These are phyloP conservation scores for Rhynchosporium secalis DNA, from an alignment of 2,329 filamentous ascomycete genomes.

Conservation along the genomic window DNA sequence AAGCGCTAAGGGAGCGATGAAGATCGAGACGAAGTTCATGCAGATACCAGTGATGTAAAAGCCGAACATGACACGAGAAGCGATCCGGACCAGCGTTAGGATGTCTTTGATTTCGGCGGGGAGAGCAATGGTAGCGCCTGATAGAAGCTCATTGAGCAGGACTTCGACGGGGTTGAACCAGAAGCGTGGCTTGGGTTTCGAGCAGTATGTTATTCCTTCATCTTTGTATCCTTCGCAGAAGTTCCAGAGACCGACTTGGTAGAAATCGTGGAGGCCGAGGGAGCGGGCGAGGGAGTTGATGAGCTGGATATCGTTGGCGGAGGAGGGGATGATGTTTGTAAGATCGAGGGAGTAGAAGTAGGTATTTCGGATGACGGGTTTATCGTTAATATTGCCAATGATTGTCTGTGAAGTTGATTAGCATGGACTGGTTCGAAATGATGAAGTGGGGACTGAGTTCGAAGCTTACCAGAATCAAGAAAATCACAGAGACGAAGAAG, in stretches of 20 bases:
- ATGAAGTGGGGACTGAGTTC: conserved; percentile 2
- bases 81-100: conserved; percentile 70
- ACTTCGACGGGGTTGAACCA: conserved; percentile 92
- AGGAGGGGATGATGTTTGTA: conserved; percentile 60
- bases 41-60: conserved; percentile 75
- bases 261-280: conserved; percentile 89
- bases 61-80: conserved; percentile 84
- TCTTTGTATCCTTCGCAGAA: conserved; percentile 84
- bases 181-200: conserved; percentile 67
- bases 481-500: conserved; percentile 74
- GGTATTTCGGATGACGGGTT: conserved; percentile 62
- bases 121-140: conserved; percentile 80
- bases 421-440: neutral
- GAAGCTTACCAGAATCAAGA: conserved; percentile 68
- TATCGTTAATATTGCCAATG: conserved; percentile 70
- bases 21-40: conserved; percentile 71
- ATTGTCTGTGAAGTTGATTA: conserved; percentile 47
- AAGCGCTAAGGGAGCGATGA: conserved; percentile 51
- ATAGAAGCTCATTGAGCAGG: conserved; percentile 74
- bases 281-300: conserved; percentile 87
- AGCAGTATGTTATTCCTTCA: conserved; percentile 76
- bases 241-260: conserved; percentile 88
- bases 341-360: conserved; percentile 87
- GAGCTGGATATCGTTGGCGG: conserved; percentile 58
- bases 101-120: conserved; percentile 72